Evolutionary conservation across 352 stramenopile species (phyloP).

Genomic region (Phytophthora sansomeana): DNA sequence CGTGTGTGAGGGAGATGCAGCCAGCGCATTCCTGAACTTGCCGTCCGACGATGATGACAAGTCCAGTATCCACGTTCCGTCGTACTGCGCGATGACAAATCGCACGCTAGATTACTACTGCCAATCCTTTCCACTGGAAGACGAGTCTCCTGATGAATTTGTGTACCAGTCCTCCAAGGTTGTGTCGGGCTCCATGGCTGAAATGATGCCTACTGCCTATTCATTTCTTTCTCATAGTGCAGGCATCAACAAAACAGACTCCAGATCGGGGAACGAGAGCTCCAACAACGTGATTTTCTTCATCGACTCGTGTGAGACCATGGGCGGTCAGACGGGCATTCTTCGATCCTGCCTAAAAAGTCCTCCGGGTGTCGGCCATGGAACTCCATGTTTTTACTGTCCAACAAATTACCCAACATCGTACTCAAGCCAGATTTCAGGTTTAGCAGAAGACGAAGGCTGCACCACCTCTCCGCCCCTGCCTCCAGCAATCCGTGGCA

Average conservation of each 20-base stretch:
- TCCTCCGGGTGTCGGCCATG: constrained; percentile 11
- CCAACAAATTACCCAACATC: constrained; percentile 42
- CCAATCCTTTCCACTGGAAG: constrained; percentile 51
- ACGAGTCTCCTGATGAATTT: constrained; percentile 40
- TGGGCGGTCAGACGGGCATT: constrained; percentile 49
- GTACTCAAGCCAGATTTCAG: constrained; percentile 23
- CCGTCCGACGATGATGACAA: neutral
- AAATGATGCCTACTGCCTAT: constrained; percentile 2
- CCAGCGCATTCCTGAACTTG: constrained; percentile 21
- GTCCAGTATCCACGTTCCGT: constrained; percentile 22
- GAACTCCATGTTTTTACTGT: constrained; percentile 53
- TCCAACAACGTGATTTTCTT: constrained; percentile 47
- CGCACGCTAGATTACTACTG: constrained; percentile 60
- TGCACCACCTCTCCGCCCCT: constrained; percentile 40
- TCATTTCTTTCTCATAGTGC: constrained; percentile 5
- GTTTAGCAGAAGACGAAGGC: constrained; percentile 15
- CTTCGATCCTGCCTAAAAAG: constrained; percentile 57
- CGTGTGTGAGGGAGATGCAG: constrained; percentile 44
- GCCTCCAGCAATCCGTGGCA: constrained; percentile 43
- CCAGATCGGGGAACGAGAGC: neutral
- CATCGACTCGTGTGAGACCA: constrained; percentile 65
- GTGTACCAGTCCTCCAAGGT: constrained; percentile 53
- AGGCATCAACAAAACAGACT: neutral
- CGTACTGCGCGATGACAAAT: constrained; percentile 62
- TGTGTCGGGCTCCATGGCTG: constrained; percentile 24